Evolutionary conservation across 139 green algal species (phyloP), one percentile per base, ranked within the genome.

Genomic region (Chlamydomonas asymmetrica): DNA sequence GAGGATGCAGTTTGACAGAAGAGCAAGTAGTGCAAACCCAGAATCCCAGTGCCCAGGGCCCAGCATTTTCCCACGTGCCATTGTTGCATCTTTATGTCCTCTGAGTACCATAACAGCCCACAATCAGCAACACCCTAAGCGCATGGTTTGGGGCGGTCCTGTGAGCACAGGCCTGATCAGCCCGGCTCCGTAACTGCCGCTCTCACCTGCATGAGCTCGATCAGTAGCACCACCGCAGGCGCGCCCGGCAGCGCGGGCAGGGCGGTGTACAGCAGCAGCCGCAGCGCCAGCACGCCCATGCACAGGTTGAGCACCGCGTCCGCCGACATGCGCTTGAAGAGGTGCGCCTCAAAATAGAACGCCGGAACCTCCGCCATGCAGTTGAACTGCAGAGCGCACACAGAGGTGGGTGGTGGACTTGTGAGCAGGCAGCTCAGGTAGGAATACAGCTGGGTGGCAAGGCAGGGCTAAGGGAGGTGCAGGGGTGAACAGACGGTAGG

Each of bases 171-270:
- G 27, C 37, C 31, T 40, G 20, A 35, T n/a, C 38, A n/a, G n/a
- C 54, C 32, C 41, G 54, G 32, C 57, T 6, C 18, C 5, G 41
- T 38, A 10, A 76, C 61, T 49, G 43, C 60, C 40, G 61, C n/a
- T 32, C 37, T 69, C 50, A 80, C n/a, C 52, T 84, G 80, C 64
- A 87, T 72, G 61, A 87, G 76, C 68, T 89, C 78, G 29, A 85
- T 54, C 1, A 80, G 80, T n/a, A 89, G 78, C 23, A 89, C 81
- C 16, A 70, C 57, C 84, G 80, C 87, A 57, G 78, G 61, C 2
- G 34, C 64, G 52, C 69, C 56, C n/a, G 60, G 54, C 27, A 56
- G 25, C 31, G 43, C 32, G 9, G 71, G 71, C 60, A 89, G 76
- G 10, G 39, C 32, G 34, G 45, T 43, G 73, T 88, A 89, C 0